Evolutionary conservation across 768 basidiomycete species (phyloP), one percentile per base, ranked within the genome.

Genomic region (Saitozyma sp.): DNA sequence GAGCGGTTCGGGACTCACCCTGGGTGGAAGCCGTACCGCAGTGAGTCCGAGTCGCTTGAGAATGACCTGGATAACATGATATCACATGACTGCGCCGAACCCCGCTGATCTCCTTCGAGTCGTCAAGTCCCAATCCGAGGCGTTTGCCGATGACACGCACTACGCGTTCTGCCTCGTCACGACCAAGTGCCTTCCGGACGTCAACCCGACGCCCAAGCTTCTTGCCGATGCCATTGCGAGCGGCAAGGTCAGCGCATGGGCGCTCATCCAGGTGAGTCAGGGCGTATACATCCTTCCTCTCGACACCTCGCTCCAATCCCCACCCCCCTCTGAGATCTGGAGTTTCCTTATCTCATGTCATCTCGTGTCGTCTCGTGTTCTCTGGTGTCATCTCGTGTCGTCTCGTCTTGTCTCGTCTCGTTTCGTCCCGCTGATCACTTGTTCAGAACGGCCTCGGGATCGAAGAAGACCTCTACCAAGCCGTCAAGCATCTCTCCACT

Each of bases 181-280:
- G 4, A 89, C 88, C 1, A 91, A 91, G 73, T 85, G 86, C 5
- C 78, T 90, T 16, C 89, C 89, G 4, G 89, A 91, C 68, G 49
- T 58, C 37, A 70, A 80, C 1, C 84, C 82, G 10, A 89, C 87
- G 7, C 80, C 88, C 0, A 73, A 79, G 5, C 74, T 90, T 8
- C 82, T 91, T 20, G 80, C 81, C 8, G 68, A 69, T 6, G 54
- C 69, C n/a, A 75, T 78, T 45, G 58, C 62, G 14, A 73, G 71
- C 54, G 67, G 68, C 5, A 65, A 75, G 46, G 48, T 74, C 84
- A 87, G 7, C 74, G 90, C 43, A 75, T 90, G 50, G 82, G 82
- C 3, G 49, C 83, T 20, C 85, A 86, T 78, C 68, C 80, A 53
- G 81, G 83, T 40, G 70, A 70, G 50, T 5, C 45, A 2, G 29